Evolutionary conservation across 768 basidiomycete genomes (phyloP).

Genomic region (Mycena vitilis): DNA sequence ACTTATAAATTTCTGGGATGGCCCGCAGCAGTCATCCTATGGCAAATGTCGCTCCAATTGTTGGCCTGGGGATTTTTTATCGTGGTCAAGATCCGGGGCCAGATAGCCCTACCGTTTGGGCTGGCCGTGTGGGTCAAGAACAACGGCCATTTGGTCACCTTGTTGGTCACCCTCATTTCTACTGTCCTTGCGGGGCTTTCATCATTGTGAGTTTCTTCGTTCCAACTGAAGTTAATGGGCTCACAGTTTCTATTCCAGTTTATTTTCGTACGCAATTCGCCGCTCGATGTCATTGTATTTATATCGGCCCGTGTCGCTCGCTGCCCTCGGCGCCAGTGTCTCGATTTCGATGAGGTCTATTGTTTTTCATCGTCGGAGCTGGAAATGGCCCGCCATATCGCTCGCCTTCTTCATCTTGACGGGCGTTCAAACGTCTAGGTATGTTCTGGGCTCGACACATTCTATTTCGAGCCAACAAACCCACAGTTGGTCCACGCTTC

Average conservation of each 20-base stretch:
- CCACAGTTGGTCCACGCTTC: constrained; percentile 1
- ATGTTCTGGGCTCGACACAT: background rate
- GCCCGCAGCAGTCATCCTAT: background rate
- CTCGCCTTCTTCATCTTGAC: background rate
- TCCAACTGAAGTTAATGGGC: background rate
- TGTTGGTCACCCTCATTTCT: background rate
- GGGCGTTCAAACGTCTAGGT: background rate
- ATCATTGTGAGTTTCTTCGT: background rate
- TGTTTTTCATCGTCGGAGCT: background rate
- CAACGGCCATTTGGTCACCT: background rate
- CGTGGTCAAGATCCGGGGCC: background rate
- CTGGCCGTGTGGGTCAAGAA: background rate
- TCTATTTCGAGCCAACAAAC: background rate
- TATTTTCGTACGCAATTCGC: background rate
- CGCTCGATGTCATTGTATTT: background rate
- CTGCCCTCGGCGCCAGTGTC: background rate
- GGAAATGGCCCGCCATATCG: background rate
- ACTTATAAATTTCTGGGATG: background rate
- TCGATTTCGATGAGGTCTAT: background rate
- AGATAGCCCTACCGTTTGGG: background rate
- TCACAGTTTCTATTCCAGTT: background rate
- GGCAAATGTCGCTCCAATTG: background rate
- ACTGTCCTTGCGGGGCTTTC: background rate
- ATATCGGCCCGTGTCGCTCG: background rate
- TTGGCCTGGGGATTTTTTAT: background rate